phyloP scores from a whole-genome alignment of 768 basidiomycete species.

The Lepiota subincarnata region DNA sequence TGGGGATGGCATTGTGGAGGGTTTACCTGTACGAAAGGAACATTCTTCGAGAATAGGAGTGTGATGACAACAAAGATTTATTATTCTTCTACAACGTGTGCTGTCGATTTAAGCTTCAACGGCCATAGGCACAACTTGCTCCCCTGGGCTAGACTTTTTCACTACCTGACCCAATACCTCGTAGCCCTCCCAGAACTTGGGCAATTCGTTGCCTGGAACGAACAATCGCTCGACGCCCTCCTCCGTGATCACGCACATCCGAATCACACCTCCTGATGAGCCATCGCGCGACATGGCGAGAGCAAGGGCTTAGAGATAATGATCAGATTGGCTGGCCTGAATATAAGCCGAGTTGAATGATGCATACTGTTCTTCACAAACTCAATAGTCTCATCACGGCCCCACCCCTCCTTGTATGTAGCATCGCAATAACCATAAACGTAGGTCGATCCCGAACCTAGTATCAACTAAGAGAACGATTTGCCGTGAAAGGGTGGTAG shows the following conservation, averaged over 20 bases:
- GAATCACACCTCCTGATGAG: constrained; percentile 94
- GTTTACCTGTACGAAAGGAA: constrained; percentile 66
- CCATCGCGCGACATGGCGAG: constrained; percentile 98
- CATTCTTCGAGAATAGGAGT: background rate
- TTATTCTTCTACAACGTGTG: constrained; percentile 12
- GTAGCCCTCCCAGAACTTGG: constrained; percentile 84
- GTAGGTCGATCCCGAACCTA: constrained; percentile 94
- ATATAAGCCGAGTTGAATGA: background rate
- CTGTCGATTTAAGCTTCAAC: constrained; percentile 34
- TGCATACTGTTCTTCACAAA: constrained; percentile 94
- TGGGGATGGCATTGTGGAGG: constrained; percentile 77
- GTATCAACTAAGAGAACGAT: background rate
- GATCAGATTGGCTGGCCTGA: constrained; percentile 4
- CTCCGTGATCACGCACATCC: constrained; percentile 96
- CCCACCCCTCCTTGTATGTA: constrained; percentile 93
- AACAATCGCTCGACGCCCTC: constrained; percentile 90
- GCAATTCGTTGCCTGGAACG: constrained; percentile 85
- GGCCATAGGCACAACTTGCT: constrained; percentile 43
- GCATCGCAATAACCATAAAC: constrained; percentile 99
- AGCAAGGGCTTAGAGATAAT: constrained; percentile 60
- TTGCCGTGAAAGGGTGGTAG: background rate
- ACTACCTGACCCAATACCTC: constrained; percentile 53
- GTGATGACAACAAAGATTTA: background rate
- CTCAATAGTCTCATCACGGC: constrained; percentile 80
- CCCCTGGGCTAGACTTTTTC: constrained; percentile 29